phyloP scores from a whole-genome alignment of 371 early-diverging fungal species.

The Neoconidiobolus thromboides region DNA sequence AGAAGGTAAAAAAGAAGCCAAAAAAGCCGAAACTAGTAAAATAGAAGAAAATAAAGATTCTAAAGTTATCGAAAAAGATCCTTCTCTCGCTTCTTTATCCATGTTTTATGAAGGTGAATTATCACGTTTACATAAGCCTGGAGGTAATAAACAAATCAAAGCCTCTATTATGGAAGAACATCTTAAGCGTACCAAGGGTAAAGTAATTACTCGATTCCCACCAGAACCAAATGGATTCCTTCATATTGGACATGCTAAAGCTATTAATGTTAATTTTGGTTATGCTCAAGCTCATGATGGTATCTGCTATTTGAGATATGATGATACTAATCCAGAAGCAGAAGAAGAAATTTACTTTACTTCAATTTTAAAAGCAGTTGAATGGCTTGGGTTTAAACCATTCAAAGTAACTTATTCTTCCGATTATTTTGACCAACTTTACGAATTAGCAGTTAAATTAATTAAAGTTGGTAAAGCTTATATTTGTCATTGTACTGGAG shows the following conservation, averaged over 20 bases:
- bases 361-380: constrained; percentile 87
- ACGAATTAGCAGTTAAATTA: constrained; percentile 78
- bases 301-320: constrained; percentile 88
- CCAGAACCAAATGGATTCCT: constrained; percentile 99
- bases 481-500: constrained; percentile 91
- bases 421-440: constrained; percentile 91
- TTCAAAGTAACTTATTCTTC: constrained; percentile 88
- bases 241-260: constrained; percentile 99
- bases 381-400: constrained; percentile 98
- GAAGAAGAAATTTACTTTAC: constrained; percentile 93
- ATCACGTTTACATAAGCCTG: constrained; percentile 84
- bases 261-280: constrained; percentile 98
- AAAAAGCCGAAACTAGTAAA: constrained; percentile 6
- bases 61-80: constrained; percentile 1
- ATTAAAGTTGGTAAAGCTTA: constrained; percentile 91
- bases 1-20: constrained; percentile 8
- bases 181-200: constrained; percentile 82
- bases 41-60: background rate
- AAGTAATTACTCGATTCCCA: constrained; percentile 97
- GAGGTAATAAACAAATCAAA: constrained; percentile 94
- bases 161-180: constrained; percentile 84
- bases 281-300: constrained; percentile 91
- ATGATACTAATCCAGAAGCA: constrained; percentile 98
- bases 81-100: constrained; percentile 13
- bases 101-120: constrained; percentile 85